phyloP scores from a whole-genome alignment of 2,329 filamentous ascomycete genomes.

The Apiospora saccharicola region DNA sequence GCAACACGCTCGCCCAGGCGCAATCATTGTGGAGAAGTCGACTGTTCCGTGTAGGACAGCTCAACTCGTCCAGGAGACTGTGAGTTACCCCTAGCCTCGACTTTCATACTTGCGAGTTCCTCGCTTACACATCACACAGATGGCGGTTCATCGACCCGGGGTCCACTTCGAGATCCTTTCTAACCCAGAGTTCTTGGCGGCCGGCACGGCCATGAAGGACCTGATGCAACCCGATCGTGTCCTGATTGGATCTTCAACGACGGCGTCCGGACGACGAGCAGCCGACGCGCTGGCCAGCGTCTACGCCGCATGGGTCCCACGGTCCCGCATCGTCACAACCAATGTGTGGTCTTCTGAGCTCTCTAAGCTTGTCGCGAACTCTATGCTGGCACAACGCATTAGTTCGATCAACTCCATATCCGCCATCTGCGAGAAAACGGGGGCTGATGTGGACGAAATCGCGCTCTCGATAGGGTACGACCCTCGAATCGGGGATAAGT shows the following conservation, averaged over 20 bases:
- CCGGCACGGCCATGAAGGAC: slow-evolving; percentile 77
- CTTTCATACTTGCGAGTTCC: neutral
- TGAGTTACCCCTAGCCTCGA: slow-evolving; percentile 46
- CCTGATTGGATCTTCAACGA: slow-evolving; percentile 74
- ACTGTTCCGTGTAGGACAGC: slow-evolving; percentile 81
- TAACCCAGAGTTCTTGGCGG: slow-evolving; percentile 83
- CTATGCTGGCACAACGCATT: slow-evolving; percentile 81
- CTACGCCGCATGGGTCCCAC: slow-evolving; percentile 76
- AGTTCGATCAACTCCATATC: slow-evolving; percentile 83
- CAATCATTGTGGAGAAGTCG: slow-evolving; percentile 83
- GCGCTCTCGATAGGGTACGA: slow-evolving; percentile 73
- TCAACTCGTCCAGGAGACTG: slow-evolving; percentile 72
- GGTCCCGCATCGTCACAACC: slow-evolving; percentile 71
- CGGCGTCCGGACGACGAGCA: slow-evolving; percentile 65
- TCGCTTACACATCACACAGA: slow-evolving; percentile 44
- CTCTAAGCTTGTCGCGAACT: slow-evolving; percentile 80
- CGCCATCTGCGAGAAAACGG: slow-evolving; percentile 80
- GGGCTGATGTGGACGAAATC: slow-evolving; percentile 79
- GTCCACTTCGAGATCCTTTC: slow-evolving; percentile 78
- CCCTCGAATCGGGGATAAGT: slow-evolving; percentile 73
- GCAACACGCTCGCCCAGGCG: slow-evolving; percentile 67
- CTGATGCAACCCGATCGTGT: slow-evolving; percentile 76
- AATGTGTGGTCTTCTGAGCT: slow-evolving; percentile 82
- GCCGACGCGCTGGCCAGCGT: slow-evolving; percentile 69
- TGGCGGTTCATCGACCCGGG: slow-evolving; percentile 66